Evolutionary conservation across 1,284 basidiomycete species (phyloP).

Genomic region (Anthracocystis setariae): DNA sequence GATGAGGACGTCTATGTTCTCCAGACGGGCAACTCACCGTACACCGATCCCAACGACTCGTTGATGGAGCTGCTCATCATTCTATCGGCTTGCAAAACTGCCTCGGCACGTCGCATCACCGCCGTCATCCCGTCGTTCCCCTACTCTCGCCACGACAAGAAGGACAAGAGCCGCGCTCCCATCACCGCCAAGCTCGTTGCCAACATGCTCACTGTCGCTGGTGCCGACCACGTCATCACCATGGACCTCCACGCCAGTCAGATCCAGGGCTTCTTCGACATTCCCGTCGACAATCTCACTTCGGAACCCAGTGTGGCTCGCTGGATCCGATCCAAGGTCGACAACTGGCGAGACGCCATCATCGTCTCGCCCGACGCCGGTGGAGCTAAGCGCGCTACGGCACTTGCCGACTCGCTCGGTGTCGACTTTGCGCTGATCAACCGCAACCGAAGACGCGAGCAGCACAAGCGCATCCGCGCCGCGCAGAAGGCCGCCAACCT

Average conservation of each 20-base stretch:
- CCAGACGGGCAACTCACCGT: slow-evolving; percentile 63
- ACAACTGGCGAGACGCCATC: slow-evolving; percentile 86
- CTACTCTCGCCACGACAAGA: slow-evolving; percentile 96
- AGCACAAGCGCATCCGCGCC: slow-evolving; percentile 56
- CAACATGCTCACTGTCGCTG: slow-evolving; percentile 95
- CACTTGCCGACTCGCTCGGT: slow-evolving; percentile 92
- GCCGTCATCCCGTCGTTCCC: slow-evolving; percentile 98
- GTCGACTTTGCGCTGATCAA: slow-evolving; percentile 98
- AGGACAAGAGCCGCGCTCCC: slow-evolving; percentile 94
- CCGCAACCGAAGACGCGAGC: slow-evolving; percentile 74
- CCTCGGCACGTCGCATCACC: slow-evolving; percentile 93
- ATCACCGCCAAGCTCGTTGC: slow-evolving; percentile 98
- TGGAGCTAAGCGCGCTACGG: slow-evolving; percentile 93
- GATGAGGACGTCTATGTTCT: slow-evolving; percentile 75
- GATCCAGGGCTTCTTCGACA: slow-evolving; percentile 99
- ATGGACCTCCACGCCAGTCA: slow-evolving; percentile 98
- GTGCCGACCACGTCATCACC: slow-evolving; percentile 98
- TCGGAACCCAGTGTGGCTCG: slow-evolving; percentile 62
- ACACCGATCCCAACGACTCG: slow-evolving; percentile 65
- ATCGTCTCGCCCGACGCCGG: slow-evolving; percentile 97
- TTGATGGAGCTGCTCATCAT: slow-evolving; percentile 80
- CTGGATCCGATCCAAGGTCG: slow-evolving; percentile 84
- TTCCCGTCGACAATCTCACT: slow-evolving; percentile 88
- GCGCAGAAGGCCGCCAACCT: slow-evolving; percentile 29
- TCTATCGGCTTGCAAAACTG: slow-evolving; percentile 94